phyloP scores from a whole-genome alignment of 1,139 yeast species.

The Blastobotrys malaysiensis region DNA sequence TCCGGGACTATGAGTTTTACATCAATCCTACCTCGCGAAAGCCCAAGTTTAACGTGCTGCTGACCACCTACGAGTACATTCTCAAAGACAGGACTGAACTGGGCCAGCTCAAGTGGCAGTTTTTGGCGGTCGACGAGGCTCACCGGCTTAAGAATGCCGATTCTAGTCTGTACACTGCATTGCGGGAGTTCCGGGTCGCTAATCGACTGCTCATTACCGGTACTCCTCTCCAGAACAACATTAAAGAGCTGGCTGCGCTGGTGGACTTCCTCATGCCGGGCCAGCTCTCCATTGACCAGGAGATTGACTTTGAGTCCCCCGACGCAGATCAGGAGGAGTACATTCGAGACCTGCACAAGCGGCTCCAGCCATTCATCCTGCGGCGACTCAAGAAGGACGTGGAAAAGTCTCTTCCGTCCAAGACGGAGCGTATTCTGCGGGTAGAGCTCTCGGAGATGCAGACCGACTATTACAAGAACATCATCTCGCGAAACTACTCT shows the following conservation, averaged over 20 bases:
- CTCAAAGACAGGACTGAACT: conserved; percentile 78
- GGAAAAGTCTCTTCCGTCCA: conserved; percentile 91
- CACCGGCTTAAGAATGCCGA: conserved; percentile 94
- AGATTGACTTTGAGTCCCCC: conserved; percentile 88
- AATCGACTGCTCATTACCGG: conserved; percentile 92
- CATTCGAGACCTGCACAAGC: conserved; percentile 75
- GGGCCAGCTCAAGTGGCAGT: conserved; percentile 89
- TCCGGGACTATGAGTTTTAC: conserved; percentile 82
- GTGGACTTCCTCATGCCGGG: conserved; percentile 97
- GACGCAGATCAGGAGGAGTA: conserved; percentile 82
- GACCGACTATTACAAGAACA: conserved; percentile 90
- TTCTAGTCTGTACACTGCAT: conserved; percentile 83
- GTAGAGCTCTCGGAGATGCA: conserved; percentile 94
- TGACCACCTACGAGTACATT: conserved; percentile 94
- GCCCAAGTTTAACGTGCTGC: conserved; percentile 78
- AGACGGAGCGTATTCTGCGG: conserved; percentile 88
- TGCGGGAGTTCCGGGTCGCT: conserved; percentile 72
- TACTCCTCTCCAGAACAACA: conserved; percentile 94
- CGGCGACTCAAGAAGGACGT: conserved; percentile 95
- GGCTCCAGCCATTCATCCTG: conserved; percentile 84
- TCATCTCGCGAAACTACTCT: conserved; percentile 81
- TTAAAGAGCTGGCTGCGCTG: conserved; percentile 90
- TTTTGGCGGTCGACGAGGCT: conserved; percentile 96
- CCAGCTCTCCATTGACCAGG: conserved; percentile 79
- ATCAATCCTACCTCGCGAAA: conserved; percentile 45